Evolutionary conservation across 345 rosid species (phyloP).

Genomic region (Linum lewisii): DNA sequence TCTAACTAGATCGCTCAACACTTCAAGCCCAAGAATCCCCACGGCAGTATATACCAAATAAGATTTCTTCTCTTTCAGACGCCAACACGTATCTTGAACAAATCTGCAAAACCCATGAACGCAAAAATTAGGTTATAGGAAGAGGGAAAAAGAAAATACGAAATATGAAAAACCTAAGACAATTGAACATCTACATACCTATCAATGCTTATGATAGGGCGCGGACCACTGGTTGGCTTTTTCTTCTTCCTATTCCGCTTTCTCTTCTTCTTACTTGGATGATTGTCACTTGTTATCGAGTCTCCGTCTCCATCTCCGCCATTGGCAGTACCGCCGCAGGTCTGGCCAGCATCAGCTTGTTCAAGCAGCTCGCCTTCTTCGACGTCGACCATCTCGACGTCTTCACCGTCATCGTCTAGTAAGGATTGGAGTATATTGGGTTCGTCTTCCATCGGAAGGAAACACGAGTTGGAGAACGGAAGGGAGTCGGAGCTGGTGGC

Average conservation of each 20-base stretch:
- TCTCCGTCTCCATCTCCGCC: constrained; percentile 25
- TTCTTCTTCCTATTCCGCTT: constrained; percentile 35
- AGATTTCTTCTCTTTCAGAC: constrained; percentile 80
- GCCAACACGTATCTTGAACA: constrained; percentile 69
- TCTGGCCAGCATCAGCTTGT: constrained; percentile 13
- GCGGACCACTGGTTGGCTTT: constrained; percentile 20
- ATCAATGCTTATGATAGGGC: constrained; percentile 40
- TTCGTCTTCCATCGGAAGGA: neutral
- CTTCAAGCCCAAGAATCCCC: constrained; percentile 75
- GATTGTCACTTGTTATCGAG: neutral
- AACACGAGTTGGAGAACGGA: neutral
- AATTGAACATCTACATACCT: constrained; percentile 25
- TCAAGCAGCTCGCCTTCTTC: constrained; percentile 80
- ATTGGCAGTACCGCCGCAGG: constrained; percentile 13
- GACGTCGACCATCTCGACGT: constrained; percentile 71
- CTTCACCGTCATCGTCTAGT: constrained; percentile 30
- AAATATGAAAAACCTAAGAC: neutral
- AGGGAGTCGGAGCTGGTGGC: too few species aligned
- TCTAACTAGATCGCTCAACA: constrained; percentile 54
- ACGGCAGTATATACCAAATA: constrained; percentile 88
- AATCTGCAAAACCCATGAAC: constrained; percentile 41
- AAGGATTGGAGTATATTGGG: neutral
- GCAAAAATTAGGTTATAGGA: neutral
- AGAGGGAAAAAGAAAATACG: neutral
- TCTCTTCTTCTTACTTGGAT: constrained; percentile 34